Percentiles rank a stretch among this genome's conserved stretches.
phyloP scores from a whole-genome alignment of 2,329 filamentous ascomycete genomes.

The Pseudophaeomoniella oleicola region DNA sequence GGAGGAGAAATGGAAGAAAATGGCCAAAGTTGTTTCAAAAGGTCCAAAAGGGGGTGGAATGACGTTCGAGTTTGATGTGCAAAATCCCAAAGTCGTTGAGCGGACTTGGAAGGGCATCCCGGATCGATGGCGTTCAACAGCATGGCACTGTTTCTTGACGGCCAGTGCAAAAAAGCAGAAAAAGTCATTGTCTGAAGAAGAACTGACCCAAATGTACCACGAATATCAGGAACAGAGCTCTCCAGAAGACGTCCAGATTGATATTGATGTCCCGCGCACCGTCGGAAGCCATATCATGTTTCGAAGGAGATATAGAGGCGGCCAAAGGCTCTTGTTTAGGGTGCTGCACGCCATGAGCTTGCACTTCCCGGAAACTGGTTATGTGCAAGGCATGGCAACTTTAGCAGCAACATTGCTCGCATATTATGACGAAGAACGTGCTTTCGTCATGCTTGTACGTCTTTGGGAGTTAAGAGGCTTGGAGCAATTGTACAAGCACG shows the following conservation, averaged over 20 bases:
- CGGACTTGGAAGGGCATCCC: conserved; percentile 97
- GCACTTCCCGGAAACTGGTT: conserved; percentile 81
- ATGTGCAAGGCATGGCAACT: conserved; percentile 96
- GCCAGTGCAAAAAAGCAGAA: conserved; percentile 52
- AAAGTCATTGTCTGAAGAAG: conserved; percentile 50
- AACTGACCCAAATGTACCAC: conserved; percentile 59
- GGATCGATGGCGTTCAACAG: conserved; percentile 81
- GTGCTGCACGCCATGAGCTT: conserved; percentile 84
- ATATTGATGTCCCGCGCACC: conserved; percentile 88
- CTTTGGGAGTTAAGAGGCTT: conserved; percentile 83
- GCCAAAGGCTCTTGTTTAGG: conserved; percentile 80
- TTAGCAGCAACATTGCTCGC: conserved; percentile 83
- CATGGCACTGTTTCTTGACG: conserved; percentile 87
- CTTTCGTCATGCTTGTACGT: conserved; percentile 92
- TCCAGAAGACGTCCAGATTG: conserved; percentile 90
- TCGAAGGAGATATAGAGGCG: conserved; percentile 74
- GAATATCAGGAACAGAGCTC: conserved; percentile 59
- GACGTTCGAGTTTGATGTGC: conserved; percentile 65
- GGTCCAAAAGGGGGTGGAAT: conserved; percentile 42
- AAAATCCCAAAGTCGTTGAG: conserved; percentile 71
- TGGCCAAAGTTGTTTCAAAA: conserved; percentile 38
- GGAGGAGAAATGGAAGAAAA: conserved; percentile 54
- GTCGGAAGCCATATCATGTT: conserved; percentile 98
- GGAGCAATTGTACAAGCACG: conserved; percentile 66
- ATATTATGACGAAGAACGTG: conserved; percentile 90